Evolutionary conservation across 257 asterid species (phyloP), one percentile per base, ranked within the genome.

Genomic region (Ilex asprella): DNA sequence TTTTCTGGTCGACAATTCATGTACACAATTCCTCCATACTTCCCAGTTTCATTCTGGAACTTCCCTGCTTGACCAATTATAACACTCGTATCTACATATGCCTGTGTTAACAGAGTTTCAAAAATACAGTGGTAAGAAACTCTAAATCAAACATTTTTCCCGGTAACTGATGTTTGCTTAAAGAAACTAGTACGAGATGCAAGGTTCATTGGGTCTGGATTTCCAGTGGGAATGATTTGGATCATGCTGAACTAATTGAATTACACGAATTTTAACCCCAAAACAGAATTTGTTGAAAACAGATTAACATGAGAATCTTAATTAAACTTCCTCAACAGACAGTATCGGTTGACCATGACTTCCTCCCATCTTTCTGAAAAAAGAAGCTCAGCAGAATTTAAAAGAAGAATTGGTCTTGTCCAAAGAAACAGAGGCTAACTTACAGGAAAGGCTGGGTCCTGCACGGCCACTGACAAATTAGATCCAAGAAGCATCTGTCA

Each of bases 361-460:
- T 21, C 27, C 41, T 35, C 8, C 8, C 41, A 35, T 35, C 41
- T 35, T 35, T 21, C 27, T 21, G 27, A 21, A 21, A 21, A 21
- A 44, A 7, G 13, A 7, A 44, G 50, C 50, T 44, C 50, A 44
- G 13, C 9, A 44, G 50, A 7, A 8, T 44, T 44, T 49, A 49
- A 49, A 12, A 49, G 54, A 49, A n/a, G 16, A 49, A 49, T 15
- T 49, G 54, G 10, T 12, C 6, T 11, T 49, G 54, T 49, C 54
- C 16, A 11, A 49, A 7, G 5, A 53, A 53, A 21, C 11, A 14
- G 11, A 53, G 30, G n/a, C 15, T 11, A 14, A 10, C 10, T 21
- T 53, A 53, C 57, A 10, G 57, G 57, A 16, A 53, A 53, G 10
- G 57, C 5, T 15, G 57, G 57, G 57, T 53, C 57, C 57, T 53